Base-by-base conservation (phyloP, 2,329 filamentous ascomycete species). In the Verticillium alfalfae region DNA sequence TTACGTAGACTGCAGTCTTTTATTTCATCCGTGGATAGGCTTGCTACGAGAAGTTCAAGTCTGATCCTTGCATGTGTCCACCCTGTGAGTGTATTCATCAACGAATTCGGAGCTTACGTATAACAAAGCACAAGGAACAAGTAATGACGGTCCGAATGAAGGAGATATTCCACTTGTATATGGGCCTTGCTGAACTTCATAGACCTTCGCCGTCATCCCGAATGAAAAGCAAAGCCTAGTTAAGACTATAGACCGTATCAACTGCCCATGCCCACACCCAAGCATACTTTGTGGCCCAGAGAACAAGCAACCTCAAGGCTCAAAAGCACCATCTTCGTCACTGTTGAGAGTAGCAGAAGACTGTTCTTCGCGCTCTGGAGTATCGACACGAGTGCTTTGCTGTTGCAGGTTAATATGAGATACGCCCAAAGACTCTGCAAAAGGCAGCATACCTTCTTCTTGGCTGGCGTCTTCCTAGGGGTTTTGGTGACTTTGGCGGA, bases 391-490 rank as follows among this genome's bases (percentile, higher is more conserved):
- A 18, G 45, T 10, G 9, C 5, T 22, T 18, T 49, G 18, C 9
- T 4, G 5, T 22, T 18, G 8, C 9, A 18, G 45, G 26, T 31
- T 31, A 31, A 31, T 22, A n/a, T 26, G 18, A n/a, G 22, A n/a
- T 18, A 22, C 3, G 45, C n/a, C 2, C 9, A 5, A 49, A 26
- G 8, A 10, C 10, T 12, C 7, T 9, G 8, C 18, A 22, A 10
- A 49, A 9, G 26, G 16, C n/a, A 13, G 41, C 34, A n/a, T 59
- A 63, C 57, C n/a, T 67, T 66, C 65, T 71, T 71, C 66, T 72
- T 75, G 38, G 49, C 52, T 13, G 26, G 61, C 66, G 70, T 72
- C 70, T 75, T 76, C 52, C 70, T 70, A 1, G 71, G 65, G 8
- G 70, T 65, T 1, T 71, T 75, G 59, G 68, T 61, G 13, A 76